These are phyloP conservation scores for Fibroporia radiculosa DNA, from an alignment of 768 basidiomycete species.

Conservation along the genomic window DNA sequence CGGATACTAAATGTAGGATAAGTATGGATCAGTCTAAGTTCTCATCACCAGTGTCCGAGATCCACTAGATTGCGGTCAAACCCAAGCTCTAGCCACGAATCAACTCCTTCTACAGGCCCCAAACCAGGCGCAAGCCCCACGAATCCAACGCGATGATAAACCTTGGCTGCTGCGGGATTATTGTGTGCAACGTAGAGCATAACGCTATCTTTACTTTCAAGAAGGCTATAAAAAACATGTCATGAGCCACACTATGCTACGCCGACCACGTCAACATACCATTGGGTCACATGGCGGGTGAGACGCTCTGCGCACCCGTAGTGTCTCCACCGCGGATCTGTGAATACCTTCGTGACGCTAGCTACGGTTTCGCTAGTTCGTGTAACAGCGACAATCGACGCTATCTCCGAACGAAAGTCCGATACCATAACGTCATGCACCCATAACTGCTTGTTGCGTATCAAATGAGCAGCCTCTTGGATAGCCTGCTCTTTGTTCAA, in stretches of 20 bases:
- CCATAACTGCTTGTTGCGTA: constrained; percentile 46
- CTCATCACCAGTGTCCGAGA: constrained; percentile 61
- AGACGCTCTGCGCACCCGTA: constrained; percentile 55
- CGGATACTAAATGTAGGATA: neutral
- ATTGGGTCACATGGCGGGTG: constrained; percentile 45
- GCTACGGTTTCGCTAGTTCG: constrained; percentile 49
- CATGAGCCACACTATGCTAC: neutral
- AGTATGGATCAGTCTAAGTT: neutral
- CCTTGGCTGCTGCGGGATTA: constrained; percentile 43
- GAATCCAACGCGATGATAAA: constrained; percentile 65
- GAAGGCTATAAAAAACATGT: constrained; percentile 18
- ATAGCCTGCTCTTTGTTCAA: constrained; percentile 35
- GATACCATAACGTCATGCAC: constrained; percentile 40
- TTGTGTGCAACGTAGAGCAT: constrained; percentile 61
- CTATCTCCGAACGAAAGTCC: constrained; percentile 30
- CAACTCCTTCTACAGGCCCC: constrained; percentile 33
- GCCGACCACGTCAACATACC: constrained; percentile 29
- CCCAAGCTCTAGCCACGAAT: constrained; percentile 57
- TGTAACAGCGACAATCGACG: constrained; percentile 64
- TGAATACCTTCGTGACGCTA: constrained; percentile 69
- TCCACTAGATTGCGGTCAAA: constrained; percentile 39
- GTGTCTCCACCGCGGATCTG: constrained; percentile 42
- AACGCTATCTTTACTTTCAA: constrained; percentile 37
- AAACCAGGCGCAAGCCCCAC: constrained; percentile 33
- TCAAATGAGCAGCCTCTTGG: constrained; percentile 43